These are phyloP conservation scores for Camelina laxa DNA, from an alignment of 345 rosid species.

Conservation along the genomic window DNA sequence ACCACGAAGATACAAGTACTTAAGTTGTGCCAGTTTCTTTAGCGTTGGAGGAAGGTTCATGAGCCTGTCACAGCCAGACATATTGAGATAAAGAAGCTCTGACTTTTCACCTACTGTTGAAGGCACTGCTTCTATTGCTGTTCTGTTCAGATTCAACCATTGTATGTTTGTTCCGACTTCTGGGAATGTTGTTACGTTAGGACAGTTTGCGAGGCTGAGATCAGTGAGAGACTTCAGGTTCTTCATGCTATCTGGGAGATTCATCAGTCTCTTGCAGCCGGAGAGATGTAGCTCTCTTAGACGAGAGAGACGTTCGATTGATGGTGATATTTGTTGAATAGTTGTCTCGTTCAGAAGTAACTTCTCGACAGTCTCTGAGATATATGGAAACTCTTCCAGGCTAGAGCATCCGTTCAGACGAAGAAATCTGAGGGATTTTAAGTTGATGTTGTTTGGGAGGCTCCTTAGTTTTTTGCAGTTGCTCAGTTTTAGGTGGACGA, in stretches of 20 bases:
- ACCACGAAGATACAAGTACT: slow-evolving; percentile 38
- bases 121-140: slow-evolving; percentile 35
- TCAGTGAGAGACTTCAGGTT: slow-evolving; percentile 21
- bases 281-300: slow-evolving; percentile 35
- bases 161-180: slow-evolving; percentile 30
- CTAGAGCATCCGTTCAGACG: slow-evolving; percentile 36
- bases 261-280: slow-evolving; percentile 36
- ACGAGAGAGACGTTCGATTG: slow-evolving; percentile 33
- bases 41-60: slow-evolving; percentile 32
- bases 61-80: slow-evolving; percentile 29
- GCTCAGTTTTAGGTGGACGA: slow-evolving; percentile 27
- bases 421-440: slow-evolving; percentile 39
- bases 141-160: slow-evolving; percentile 35
- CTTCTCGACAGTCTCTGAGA: slow-evolving; percentile 31
- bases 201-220: slow-evolving; percentile 38
- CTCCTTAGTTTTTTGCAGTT: slow-evolving; percentile 37
- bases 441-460: slow-evolving; percentile 42
- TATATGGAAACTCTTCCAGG: slow-evolving; percentile 39
- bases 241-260: slow-evolving; percentile 38
- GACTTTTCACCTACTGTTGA: slow-evolving; percentile 25
- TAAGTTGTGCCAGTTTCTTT: slow-evolving; percentile 28
- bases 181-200: slow-evolving; percentile 33
- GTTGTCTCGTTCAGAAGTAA: slow-evolving; percentile 19
- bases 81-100: slow-evolving; percentile 34
- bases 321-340: slow-evolving; percentile 33